Evolutionary conservation across 441 rosid species (phyloP), one percentile per base, ranked within the genome.

Genomic region (Viola pubescens): DNA sequence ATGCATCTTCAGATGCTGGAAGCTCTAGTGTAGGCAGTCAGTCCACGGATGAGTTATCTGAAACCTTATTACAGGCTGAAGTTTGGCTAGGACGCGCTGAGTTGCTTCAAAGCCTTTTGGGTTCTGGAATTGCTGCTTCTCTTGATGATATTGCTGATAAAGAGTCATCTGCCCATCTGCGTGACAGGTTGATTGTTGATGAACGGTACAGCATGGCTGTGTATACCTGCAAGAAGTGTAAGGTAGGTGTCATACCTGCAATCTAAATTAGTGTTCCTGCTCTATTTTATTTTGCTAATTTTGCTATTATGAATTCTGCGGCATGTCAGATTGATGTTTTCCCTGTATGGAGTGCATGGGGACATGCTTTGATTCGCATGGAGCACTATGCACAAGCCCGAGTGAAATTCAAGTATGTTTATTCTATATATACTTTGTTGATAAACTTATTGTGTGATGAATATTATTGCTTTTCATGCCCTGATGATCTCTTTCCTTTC

Each of bases 291-390:
- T 37, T 54, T 26, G 19, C 52, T 53, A 61, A 69, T 37, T 69
- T 48, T 62, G 54, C 19, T 57, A 47, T 48, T 64, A n/a, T 60
- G 60, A 56, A 52, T 52, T 47, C 62, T 56, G 63, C 44, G 49
- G n/a, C 34, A 26, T 71, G 66, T 72, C 85, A 94, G 99, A 86
- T 94, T 75, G 97, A 94, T 74, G 91, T 82, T 70, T 85, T 86
- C 71, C 99, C 94, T 7, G 99, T 88, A 53, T 94, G 99, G 99
- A 94, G 77, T 78, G 96, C 97, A 16, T 94, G 99, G 99, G 99
- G 99, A 46, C 97, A 86, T 81, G 99, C 99, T 74, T 85, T 94
- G 74, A 73, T 90, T 70, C 87, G 85, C 80, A 90, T 84, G 82
- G 99, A 88, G 74, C 99, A 81, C 69, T 88, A 94, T 67, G 79